Base-by-base conservation (phyloP, 139 green algal species). In the Chlorella sp. region DNA sequence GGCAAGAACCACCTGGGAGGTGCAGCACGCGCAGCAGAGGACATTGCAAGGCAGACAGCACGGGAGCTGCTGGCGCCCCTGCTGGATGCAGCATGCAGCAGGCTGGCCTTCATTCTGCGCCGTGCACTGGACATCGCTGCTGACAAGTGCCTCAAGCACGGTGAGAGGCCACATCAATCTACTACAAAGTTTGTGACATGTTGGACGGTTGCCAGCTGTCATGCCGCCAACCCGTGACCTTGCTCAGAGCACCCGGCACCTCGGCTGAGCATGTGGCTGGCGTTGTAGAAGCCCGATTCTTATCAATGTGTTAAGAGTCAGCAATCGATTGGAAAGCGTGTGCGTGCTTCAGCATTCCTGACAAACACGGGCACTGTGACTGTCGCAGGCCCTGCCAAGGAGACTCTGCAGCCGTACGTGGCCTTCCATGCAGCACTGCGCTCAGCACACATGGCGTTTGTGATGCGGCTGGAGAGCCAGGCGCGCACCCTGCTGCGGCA, bases 381-480 rank as follows among this genome's bases (percentile, higher is more conserved):
- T n/a, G n/a, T 55, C 35, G 49, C 69, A 86, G 75, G 71, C 73
- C 72, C 78, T 69, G 78, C 60, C 66, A 82, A 83, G 50, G 83
- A 92, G 30, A 80, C 72, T 14, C 78, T 95, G 75, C 80, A 83
- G 30, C 83, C 87, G 0, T 94, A 93, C 66, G 82, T 87, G 30
- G 82, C 91, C 0, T 97, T 95, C 81, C 84, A 94, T 69, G 87
- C 87, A 2, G 82, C 83, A 14, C 86, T 95, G 59, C 87, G 86
- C 27, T 75, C 74, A 42, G 80, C 89, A 2, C 91, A 93, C 82
- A 76, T 88, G 33, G 61, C 36, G n/a, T 94, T 95, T 73, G 80
- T 95, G 32, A 62, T 26, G 31, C 64, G 72, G 17, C 82, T 95
- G 31, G 89, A 95, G 73, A 80, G 84, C 35, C 70, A 83, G 49